Conservation (phyloP, 192 early-diverging fungal genomes). For the Umbelopsis vinacea region DNA sequence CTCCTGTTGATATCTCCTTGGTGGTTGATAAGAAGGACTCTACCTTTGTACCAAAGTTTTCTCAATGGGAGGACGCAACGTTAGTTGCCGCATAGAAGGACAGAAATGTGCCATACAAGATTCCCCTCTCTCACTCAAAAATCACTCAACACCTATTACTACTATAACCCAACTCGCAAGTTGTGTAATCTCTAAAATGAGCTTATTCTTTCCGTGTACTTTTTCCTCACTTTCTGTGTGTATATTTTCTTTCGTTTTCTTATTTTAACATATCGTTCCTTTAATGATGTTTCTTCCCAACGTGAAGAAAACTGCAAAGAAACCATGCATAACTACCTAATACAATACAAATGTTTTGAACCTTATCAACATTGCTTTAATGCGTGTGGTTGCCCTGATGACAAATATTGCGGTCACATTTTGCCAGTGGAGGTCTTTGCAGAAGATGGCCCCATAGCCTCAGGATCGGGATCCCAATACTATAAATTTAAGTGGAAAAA, state of each 20-base stretch:
- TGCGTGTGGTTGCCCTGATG: background rate
- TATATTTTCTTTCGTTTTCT: constrained; percentile 13
- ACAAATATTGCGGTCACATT: constrained; percentile 22
- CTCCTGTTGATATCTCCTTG: constrained; percentile 7
- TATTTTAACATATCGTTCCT: background rate
- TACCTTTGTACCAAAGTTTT: constrained; percentile 16
- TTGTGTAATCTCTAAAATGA: background rate
- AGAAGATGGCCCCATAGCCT: background rate
- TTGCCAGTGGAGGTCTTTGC: background rate
- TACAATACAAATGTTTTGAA: background rate
- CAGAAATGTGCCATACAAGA: background rate
- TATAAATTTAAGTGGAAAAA: too few relatives aligned
- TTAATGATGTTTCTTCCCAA: background rate
- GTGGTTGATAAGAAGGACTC: constrained; percentile 8
- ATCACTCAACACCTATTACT: background rate
- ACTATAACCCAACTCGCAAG: background rate
- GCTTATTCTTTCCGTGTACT: background rate
- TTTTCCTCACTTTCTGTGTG: background rate
- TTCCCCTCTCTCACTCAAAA: background rate
- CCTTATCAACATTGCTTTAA: background rate
- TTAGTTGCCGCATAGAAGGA: background rate
- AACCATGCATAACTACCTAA: constrained; percentile 14
- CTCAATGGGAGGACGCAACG: constrained; percentile 17
- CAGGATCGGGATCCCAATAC: too few relatives aligned
- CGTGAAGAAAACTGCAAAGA: constrained; percentile 9